phyloP scores from a whole-genome alignment of 1,284 basidiomycete genomes.

The Rhodotorula sp. region DNA sequence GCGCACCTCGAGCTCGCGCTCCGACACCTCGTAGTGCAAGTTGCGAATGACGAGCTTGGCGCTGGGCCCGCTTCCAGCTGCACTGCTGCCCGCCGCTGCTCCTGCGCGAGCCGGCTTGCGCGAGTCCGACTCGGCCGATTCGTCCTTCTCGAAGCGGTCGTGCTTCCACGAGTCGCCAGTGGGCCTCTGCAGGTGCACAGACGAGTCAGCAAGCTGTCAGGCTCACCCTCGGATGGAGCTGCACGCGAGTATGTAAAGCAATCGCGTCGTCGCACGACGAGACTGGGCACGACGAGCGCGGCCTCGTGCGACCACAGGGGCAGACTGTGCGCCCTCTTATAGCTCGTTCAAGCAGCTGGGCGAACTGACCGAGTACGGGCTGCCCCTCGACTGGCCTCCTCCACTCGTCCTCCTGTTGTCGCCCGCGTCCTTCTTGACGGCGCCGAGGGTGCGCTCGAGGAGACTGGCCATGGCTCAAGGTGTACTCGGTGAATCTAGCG shows the following conservation, averaged over 20 bases:
- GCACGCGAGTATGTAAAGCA: too few species aligned
- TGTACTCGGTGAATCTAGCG: too few species aligned
- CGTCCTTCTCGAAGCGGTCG: slow-evolving; percentile 24
- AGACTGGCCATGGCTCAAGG: slow-evolving; percentile 5
- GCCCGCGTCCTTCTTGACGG: not conserved
- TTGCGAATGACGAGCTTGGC: slow-evolving; percentile 80
- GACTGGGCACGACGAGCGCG: too few species aligned
- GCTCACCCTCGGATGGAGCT: too few species aligned
- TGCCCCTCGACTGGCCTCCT: slow-evolving; percentile 4
- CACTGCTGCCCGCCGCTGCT: not conserved
- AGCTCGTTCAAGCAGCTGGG: too few species aligned
- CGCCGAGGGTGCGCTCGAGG: slow-evolving; percentile 16
- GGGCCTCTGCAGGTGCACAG: slow-evolving; percentile 11
- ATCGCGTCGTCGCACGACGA: not conserved
- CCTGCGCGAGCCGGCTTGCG: not conserved
- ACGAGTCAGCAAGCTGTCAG: not conserved
- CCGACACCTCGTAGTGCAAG: slow-evolving; percentile 89
- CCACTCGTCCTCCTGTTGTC: slow-evolving; percentile 7
- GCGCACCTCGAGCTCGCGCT: slow-evolving; percentile 80
- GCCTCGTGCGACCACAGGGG: not conserved
- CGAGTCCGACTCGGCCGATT: not conserved
- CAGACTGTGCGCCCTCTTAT: too few species aligned
- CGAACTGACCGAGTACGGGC: slow-evolving; percentile 6
- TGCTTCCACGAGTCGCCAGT: slow-evolving; percentile 33
- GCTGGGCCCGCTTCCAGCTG: not conserved